Conservation (phyloP, 495 filamentous ascomycete species). For the Penicillium tannophilum region DNA sequence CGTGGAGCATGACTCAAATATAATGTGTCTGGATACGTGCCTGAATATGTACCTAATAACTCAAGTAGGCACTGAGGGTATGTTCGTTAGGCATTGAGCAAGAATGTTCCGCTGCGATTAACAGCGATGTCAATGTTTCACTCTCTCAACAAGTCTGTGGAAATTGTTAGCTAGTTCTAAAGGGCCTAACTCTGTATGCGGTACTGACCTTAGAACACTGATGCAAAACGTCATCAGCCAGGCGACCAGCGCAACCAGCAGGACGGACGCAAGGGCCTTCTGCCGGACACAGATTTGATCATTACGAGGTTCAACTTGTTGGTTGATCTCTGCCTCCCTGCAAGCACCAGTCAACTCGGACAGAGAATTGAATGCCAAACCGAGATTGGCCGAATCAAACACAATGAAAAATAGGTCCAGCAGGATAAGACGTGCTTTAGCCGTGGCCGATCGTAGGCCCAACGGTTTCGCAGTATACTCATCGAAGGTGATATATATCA, state of each 20-base stretch:
- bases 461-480: slow-evolving; percentile 94
- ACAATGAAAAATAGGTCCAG: slow-evolving; percentile 95
- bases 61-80: no score
- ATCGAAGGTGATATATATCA: slow-evolving; percentile 92
- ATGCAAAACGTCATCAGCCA: slow-evolving; percentile 92
- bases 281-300: slow-evolving; percentile 66
- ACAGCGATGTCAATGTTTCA: slow-evolving; percentile 43
- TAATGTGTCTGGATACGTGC: neutral
- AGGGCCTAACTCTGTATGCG: slow-evolving; percentile 9
- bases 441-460: slow-evolving; percentile 76
- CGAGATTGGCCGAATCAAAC: slow-evolving; percentile 89
- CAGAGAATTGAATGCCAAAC: slow-evolving; percentile 83
- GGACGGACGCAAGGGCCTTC: slow-evolving; percentile 75
- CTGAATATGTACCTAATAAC: no score
- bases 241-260: slow-evolving; percentile 79
- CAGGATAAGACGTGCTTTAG: slow-evolving; percentile 85
- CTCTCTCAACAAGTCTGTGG: slow-evolving; percentile 67
- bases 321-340: slow-evolving; percentile 41
- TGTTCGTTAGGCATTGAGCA: neutral
- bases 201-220: slow-evolving; percentile 74
- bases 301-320: slow-evolving; percentile 40
- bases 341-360: slow-evolving; percentile 71
- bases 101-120: neutral
- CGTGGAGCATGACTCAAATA: neutral
- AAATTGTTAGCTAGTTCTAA: slow-evolving; percentile 14